A percentile compares a stretch with the other conserved stretches of the same genome.
Evolutionary conservation across 805 yeast species (phyloP).

Genomic region (Yarrowia porcina): DNA sequence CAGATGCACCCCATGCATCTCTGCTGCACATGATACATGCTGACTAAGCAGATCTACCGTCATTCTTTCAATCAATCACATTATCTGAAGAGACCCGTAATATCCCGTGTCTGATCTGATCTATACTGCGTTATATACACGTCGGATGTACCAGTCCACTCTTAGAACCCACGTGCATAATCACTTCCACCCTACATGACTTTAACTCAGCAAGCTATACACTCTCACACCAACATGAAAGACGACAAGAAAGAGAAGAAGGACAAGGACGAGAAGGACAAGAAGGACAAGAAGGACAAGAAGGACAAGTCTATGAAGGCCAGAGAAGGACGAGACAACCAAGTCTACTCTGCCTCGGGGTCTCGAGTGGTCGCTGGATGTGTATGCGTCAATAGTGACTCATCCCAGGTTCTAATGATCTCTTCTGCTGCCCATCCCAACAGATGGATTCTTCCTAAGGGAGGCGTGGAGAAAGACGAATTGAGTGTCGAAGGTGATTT

Average conservation of each 20-base stretch:
- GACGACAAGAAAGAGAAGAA: neutral
- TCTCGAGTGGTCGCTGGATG: constrained; percentile 94
- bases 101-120: too few species aligned
- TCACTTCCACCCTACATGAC: too few species aligned
- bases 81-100: too few species aligned
- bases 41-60: too few species aligned
- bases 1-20: neutral
- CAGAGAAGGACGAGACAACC: constrained; percentile 41
- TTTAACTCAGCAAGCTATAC: neutral
- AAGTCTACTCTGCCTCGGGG: constrained; percentile 55
- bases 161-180: too few species aligned
- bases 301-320: constrained; percentile 36
- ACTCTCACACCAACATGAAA: neutral
- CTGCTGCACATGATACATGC: neutral
- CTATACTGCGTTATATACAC: too few species aligned
- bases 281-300: neutral
- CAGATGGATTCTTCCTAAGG: constrained; percentile 90
- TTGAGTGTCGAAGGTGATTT: constrained; percentile 41
- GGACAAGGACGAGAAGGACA: neutral
- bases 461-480: constrained; percentile 88
- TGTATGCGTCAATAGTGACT: constrained; percentile 59
- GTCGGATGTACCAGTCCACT: too few species aligned
- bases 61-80: too few species aligned
- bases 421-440: constrained; percentile 66
- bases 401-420: constrained; percentile 68